Base-by-base conservation (phyloP, 805 yeast species). In the Alloascoidea hylecoeti region DNA sequence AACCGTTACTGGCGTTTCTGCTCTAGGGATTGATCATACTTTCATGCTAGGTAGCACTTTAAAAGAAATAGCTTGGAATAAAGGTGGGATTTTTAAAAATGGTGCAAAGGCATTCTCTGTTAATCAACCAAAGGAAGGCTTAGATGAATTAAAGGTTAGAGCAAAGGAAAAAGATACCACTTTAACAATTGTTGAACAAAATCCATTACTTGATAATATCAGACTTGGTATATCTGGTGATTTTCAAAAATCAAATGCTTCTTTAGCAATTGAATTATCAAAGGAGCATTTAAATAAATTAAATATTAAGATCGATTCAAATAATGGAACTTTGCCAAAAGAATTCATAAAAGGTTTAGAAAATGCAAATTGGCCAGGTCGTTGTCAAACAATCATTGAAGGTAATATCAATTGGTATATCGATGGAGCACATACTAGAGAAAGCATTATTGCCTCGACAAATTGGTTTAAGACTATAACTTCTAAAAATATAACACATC, bases 381-480 rank as follows among this genome's bases (percentile, higher is more conserved):
- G 99, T 47, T 89, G 97, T 49, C 96, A 94, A 58, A 66, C 74
- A 2, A 56, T 84, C 18, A 42, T 47, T 4, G 66, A 61, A 16
- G 61, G 63, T 17, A 57, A 60, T 13, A 57, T 78, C 14, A 70
- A 68, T n/a, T 92, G 96, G 95, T 77, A 60, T 45, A 58, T 89
- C 13, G 99, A 92, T 58, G 99, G 99, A 15, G 97, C 98, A 0
- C 99, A 92, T 49, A 92, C 98, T 0, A 60, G 69, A 35, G 99
- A 92, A 50, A 82, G 95, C 42, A 71, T 94, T 16, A 64, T 65
- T 18, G 94, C 77, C n/a, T 82, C 96, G 0, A 68, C 89, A 0
- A 59, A 57, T 5, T 92, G 99, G 99, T 84, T 79, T 48, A 60
- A 57, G 28, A 47, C 53, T 3, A 49, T 42, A 2, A 38, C 34